Conservation (phyloP, 2,329 filamentous ascomycete genomes). For the Cytospora schulzeri region DNA sequence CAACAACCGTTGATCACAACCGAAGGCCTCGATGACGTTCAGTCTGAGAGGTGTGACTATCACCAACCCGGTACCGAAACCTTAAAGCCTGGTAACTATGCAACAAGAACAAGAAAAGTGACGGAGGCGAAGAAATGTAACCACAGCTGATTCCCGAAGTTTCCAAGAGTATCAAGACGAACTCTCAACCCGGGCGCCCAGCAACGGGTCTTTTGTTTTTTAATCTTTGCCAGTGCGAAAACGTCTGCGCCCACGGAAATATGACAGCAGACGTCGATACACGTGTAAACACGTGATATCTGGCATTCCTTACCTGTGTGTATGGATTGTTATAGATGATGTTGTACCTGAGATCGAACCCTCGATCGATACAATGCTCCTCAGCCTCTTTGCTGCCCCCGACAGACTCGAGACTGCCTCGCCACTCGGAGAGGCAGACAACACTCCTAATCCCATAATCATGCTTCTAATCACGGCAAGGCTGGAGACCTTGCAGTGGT, state of each 20-base stretch:
- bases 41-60: neutral
- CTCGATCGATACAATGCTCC: neutral
- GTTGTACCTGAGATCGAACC: neutral
- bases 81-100: neutral
- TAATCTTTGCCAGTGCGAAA: constrained; percentile 34
- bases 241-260: constrained; percentile 31
- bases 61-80: neutral
- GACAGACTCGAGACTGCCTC: constrained; percentile 8
- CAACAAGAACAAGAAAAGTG: neutral
- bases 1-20: neutral
- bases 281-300: constrained; percentile 29
- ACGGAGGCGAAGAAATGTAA: constrained; percentile 29
- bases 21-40: neutral
- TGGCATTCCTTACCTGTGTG: constrained; percentile 27
- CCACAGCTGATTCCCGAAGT: constrained; percentile 38
- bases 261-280: constrained; percentile 32
- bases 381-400: neutral
- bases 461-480: neutral
- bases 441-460: neutral
- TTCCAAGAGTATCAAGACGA: constrained; percentile 36
- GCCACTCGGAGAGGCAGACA: neutral
- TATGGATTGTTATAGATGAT: neutral
- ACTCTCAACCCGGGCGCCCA: constrained; percentile 37
- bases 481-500: no score
- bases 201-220: constrained; percentile 35